Percentiles rank a stretch among this genome's conserved stretches.
phyloP scores from a whole-genome alignment of 768 basidiomycete species.

The Amanita molliuscula region DNA sequence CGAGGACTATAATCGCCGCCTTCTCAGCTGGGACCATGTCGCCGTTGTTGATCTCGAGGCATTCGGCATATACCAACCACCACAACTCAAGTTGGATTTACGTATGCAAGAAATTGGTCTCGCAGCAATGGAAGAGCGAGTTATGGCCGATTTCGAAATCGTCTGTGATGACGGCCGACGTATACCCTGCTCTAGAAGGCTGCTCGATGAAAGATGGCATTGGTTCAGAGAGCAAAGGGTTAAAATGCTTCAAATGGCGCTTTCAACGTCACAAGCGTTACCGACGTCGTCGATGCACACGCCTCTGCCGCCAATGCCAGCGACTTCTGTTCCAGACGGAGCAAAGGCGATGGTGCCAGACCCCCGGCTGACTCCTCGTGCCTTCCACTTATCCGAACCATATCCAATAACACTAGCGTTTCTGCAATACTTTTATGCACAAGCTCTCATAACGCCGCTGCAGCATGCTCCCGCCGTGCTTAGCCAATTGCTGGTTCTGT shows the following conservation, averaged over 20 bases:
- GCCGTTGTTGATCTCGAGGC: conserved; percentile 88
- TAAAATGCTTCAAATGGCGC: conserved; percentile 48
- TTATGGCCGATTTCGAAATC: conserved; percentile 86
- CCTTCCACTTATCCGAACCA: conserved; percentile 77
- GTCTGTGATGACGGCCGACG: conserved; percentile 84
- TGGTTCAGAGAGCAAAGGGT: conserved; percentile 80
- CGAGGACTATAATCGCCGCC: conserved; percentile 85
- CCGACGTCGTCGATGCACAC: conserved; percentile 54
- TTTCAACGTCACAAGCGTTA: conserved; percentile 42
- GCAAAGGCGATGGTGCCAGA: conserved; percentile 27
- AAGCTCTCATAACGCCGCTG: conserved; percentile 77
- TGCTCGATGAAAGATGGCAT: conserved; percentile 89
- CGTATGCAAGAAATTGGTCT: conserved; percentile 81
- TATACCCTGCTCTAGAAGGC: conserved; percentile 69
- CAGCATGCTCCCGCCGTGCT: conserved; percentile 89
- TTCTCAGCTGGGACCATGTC: conserved; percentile 88
- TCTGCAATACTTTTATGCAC: conserved; percentile 89
- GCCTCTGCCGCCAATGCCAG: conserved; percentile 49
- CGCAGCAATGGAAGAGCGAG: conserved; percentile 68
- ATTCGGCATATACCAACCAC: conserved; percentile 92
- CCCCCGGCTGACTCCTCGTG: conserved; percentile 71
- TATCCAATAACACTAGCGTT: conserved; percentile 84
- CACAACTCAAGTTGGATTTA: conserved; percentile 50
- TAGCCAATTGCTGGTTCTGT: conserved; percentile 75
- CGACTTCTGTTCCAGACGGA: conserved; percentile 20